Conservation (phyloP, 2,329 filamentous ascomycete genomes). For the Neofusicoccum umdonicola region DNA sequence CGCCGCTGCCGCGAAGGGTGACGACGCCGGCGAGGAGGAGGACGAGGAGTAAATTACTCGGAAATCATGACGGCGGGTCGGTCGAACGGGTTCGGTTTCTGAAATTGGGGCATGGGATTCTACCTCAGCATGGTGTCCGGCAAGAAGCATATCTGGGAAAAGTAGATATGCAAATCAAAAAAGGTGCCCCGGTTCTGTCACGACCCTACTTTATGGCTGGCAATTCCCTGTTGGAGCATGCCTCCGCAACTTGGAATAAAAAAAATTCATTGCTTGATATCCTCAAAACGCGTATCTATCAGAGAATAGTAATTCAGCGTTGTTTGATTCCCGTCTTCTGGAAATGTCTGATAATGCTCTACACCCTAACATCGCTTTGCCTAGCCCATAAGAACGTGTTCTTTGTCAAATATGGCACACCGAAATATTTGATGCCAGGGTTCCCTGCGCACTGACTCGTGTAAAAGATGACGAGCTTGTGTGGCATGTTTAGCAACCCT, state of each 20-base stretch:
- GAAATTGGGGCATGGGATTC: constrained; percentile 9
- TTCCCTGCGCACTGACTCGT: no score
- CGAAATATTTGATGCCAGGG: no score
- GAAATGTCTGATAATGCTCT: no score
- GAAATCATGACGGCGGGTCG: constrained; percentile 2
- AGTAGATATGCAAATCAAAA: constrained; percentile 8
- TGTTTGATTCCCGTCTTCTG: no score
- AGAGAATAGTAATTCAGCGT: no score
- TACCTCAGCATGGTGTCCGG: constrained; percentile 5
- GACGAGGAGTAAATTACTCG: constrained; percentile 61
- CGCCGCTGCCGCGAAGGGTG: constrained; percentile 85
- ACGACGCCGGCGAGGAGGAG: constrained; percentile 78
- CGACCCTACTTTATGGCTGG: neutral
- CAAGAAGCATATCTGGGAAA: constrained; percentile 10
- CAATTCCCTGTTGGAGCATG: neutral
- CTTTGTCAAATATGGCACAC: no score
- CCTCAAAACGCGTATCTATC: neutral
- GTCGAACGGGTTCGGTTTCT: constrained; percentile 11
- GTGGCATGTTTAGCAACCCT: no score
- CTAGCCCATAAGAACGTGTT: no score
- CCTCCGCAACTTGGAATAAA: neutral
- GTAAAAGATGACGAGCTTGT: no score
- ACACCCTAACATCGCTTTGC: no score
- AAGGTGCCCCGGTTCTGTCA: constrained; percentile 11
- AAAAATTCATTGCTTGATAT: neutral